Evolutionary conservation across 495 filamentous ascomycete species (phyloP).

Genomic region (Mytilinidion resinicola): DNA sequence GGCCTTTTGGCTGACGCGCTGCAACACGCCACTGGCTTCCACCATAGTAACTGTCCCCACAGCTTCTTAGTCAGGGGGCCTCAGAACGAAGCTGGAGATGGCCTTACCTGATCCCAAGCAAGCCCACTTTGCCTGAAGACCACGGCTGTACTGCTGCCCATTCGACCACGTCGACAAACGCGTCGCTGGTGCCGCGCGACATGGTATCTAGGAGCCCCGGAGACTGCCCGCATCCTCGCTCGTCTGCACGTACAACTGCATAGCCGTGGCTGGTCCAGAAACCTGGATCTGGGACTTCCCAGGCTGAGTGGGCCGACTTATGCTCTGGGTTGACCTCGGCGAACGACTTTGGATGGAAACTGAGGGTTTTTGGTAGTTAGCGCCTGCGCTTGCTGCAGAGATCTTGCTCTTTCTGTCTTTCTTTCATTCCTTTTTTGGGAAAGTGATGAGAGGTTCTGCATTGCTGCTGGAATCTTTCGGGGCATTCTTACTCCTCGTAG

Average conservation of each 20-base stretch:
- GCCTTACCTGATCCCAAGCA: constrained; percentile 47
- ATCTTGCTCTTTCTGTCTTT: too few relatives aligned
- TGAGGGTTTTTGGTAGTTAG: too few relatives aligned
- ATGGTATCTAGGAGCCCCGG: constrained; percentile 56
- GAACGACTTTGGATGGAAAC: constrained; percentile 44
- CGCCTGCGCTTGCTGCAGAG: too few relatives aligned
- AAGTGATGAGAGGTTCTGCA: constrained; percentile 7
- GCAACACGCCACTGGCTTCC: constrained; percentile 60
- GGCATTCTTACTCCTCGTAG: constrained; percentile 37
- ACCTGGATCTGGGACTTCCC: constrained; percentile 59
- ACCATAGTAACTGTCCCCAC: constrained; percentile 46
- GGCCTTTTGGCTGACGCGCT: constrained; percentile 52
- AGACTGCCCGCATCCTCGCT: constrained; percentile 53
- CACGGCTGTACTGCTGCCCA: constrained; percentile 57
- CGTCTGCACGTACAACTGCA: constrained; percentile 55
- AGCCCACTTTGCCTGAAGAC: constrained; percentile 56
- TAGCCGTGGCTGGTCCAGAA: constrained; percentile 60
- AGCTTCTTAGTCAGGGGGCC: too few relatives aligned
- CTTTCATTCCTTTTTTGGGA: not conserved
- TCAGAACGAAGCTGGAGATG: too few relatives aligned
- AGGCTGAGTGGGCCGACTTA: constrained; percentile 44
- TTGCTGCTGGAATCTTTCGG: not conserved
- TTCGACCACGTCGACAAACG: constrained; percentile 58
- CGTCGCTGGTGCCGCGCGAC: constrained; percentile 51
- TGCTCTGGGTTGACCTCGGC: constrained; percentile 46